phyloP scores from a whole-genome alignment of 352 stramenopile species.

The Pythium phragmitis region DNA sequence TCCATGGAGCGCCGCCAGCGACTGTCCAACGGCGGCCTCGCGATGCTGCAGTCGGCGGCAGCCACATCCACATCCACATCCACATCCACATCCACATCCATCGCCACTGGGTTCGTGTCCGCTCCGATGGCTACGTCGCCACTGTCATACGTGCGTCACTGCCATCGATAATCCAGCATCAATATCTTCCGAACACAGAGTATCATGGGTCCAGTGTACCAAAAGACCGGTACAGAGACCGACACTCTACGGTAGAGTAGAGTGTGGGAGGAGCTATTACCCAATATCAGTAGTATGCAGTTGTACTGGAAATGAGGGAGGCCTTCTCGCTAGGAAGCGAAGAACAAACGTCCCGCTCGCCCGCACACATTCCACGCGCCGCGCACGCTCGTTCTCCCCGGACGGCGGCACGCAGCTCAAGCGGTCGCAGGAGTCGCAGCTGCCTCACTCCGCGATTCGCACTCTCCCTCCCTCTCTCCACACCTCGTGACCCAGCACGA shows the following conservation, averaged over 20 bases:
- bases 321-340: constrained; percentile 9
- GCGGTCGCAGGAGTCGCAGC: neutral
- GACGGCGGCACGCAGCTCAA: neutral
- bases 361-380: constrained; percentile 5
- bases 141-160: constrained; percentile 24
- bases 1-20: constrained; percentile 41
- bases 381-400: neutral
- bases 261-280: constrained; percentile 2
- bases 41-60: constrained; percentile 32
- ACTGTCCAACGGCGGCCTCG: constrained; percentile 39
- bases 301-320: constrained; percentile 12
- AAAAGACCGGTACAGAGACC: constrained; percentile 8
- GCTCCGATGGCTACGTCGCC: constrained; percentile 23
- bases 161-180: constrained; percentile 13
- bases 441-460: neutral
- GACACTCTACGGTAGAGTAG: constrained; percentile 2
- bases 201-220: constrained; percentile 20
- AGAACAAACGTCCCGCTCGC: constrained; percentile 13
- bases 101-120: constrained; percentile 17
- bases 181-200: neutral
- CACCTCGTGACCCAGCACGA: neutral
- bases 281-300: constrained; percentile 9
- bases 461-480: neutral
- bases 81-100: constrained; percentile 12
- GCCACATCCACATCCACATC: constrained; percentile 3